A percentile compares a stretch with the other conserved stretches of the same genome.
Conservation (phyloP, 1,284 basidiomycete species). For the Ceratobasidium sp. region DNA sequence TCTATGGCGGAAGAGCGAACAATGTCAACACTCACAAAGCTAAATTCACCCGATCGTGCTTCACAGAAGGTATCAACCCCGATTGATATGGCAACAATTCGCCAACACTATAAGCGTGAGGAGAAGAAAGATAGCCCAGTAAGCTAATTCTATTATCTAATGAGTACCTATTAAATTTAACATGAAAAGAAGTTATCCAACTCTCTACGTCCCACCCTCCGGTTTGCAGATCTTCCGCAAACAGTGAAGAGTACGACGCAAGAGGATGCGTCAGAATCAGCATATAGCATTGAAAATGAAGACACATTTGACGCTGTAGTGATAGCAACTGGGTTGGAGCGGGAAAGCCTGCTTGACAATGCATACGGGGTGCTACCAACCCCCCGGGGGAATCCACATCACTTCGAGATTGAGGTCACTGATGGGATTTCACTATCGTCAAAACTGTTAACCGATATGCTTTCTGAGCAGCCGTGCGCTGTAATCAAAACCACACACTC, state of each 20-base stretch:
- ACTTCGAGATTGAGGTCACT: constrained; percentile 14
- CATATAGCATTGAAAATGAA: not conserved
- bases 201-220: not conserved
- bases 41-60: constrained; percentile 25
- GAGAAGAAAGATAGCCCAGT: not conserved
- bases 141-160: not conserved
- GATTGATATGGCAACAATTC: constrained; percentile 33
- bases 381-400: not conserved
- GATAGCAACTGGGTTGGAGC: not conserved
- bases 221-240: constrained; percentile 22
- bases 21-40: constrained; percentile 28
- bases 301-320: not conserved
- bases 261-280: not conserved
- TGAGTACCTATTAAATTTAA: not conserved
- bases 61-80: constrained; percentile 28
- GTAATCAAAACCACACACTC: not conserved
- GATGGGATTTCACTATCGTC: constrained; percentile 15
- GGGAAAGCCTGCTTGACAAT: not conserved
- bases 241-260: not conserved
- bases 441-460: not conserved
- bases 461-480: too few species aligned
- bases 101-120: constrained; percentile 23
- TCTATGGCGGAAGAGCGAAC: constrained; percentile 25
- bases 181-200: not conserved
- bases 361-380: not conserved